Evolutionary conservation across 2,329 filamentous ascomycete species (phyloP).

Genomic region (Cadophora sp.): DNA sequence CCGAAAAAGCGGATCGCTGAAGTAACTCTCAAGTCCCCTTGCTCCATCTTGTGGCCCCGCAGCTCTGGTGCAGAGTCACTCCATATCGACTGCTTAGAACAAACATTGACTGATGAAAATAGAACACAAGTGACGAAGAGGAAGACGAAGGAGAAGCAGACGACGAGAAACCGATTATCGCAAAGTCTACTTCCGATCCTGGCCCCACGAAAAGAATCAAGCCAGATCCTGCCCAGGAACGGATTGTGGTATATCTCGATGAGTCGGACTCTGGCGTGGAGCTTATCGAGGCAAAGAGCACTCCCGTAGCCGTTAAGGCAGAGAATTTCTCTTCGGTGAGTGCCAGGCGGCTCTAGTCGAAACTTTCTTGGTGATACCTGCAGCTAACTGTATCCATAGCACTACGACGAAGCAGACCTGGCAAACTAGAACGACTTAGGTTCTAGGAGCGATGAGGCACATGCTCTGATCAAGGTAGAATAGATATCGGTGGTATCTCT

Average conservation of each 20-base stretch:
- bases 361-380: background rate
- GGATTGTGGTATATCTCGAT: background rate
- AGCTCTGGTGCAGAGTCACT: background rate
- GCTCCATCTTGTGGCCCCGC: background rate
- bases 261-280: background rate
- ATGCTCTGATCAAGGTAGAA: too few relatives aligned
- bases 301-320: background rate
- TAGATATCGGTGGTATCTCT: too few relatives aligned
- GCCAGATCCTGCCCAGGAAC: background rate
- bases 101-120: background rate
- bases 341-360: background rate
- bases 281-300: background rate
- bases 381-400: background rate
- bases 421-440: background rate
- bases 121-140: slow-evolving; percentile 1
- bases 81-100: background rate
- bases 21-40: background rate
- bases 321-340: background rate
- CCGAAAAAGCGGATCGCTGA: background rate
- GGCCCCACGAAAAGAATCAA: background rate
- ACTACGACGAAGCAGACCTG: background rate
- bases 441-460: too few relatives aligned
- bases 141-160: background rate
- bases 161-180: background rate
- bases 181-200: too few relatives aligned